Evolutionary conservation across 345 rosid genomes (phyloP).

Genomic region (Reutealis trisperma): DNA sequence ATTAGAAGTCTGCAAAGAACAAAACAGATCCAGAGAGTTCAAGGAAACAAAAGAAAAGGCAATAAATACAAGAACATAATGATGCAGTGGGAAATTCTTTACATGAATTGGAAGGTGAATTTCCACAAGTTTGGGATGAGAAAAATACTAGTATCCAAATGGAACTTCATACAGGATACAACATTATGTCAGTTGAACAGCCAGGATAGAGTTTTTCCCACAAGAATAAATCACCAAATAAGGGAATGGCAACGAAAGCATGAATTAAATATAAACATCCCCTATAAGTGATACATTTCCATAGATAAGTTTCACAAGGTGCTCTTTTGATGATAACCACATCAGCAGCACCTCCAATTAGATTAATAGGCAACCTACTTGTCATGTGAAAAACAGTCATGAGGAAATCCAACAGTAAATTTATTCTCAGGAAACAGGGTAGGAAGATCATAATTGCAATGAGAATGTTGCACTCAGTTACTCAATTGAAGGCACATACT

Average conservation of each 20-base stretch:
- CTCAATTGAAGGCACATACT: background rate
- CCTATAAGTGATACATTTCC: background rate
- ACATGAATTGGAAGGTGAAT: background rate
- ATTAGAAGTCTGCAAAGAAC: constrained; percentile 51
- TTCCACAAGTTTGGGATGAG: background rate
- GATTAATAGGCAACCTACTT: background rate
- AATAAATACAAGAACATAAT: background rate
- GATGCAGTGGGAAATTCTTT: background rate
- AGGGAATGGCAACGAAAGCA: background rate
- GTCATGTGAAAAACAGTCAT: background rate
- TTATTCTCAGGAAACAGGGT: background rate
- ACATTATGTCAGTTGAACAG: background rate
- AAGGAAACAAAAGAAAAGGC: background rate
- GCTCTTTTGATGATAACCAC: background rate
- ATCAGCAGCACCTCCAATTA: background rate
- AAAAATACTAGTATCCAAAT: background rate
- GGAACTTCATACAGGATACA: background rate
- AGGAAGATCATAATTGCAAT: background rate
- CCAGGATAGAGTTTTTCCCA: background rate
- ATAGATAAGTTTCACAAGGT: background rate
- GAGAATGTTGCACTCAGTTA: background rate
- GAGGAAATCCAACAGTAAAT: background rate
- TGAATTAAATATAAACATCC: too few species aligned
- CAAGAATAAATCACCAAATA: background rate
- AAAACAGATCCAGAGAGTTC: background rate